Conservation (phyloP, 805 yeast species). For the Saccharomycopsis lassenensis region DNA sequence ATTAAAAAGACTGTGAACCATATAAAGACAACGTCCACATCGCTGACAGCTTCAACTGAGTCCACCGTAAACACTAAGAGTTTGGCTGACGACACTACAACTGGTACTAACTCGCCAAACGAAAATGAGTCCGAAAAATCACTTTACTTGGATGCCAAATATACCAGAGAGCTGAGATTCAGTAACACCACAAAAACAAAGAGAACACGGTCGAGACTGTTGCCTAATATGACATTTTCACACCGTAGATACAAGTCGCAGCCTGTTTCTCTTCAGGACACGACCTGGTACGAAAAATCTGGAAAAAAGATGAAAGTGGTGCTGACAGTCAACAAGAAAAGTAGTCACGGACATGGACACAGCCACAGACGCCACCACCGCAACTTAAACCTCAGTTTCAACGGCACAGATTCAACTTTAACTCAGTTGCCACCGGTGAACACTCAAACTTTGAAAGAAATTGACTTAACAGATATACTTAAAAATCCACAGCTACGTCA, state of each 20-base stretch:
- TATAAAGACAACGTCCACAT: too few relatives aligned
- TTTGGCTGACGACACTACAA: background rate
- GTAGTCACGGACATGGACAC: constrained; percentile 2
- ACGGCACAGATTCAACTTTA: constrained; percentile 8
- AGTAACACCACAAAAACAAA: background rate
- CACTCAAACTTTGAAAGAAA: constrained; percentile 45
- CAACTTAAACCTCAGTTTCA: constrained; percentile 12
- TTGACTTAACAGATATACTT: constrained; percentile 78
- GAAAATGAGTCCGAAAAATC: background rate
- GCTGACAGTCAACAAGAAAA: background rate
- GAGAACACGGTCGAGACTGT: constrained; percentile 7
- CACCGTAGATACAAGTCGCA: constrained; percentile 16
- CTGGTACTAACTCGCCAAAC: background rate
- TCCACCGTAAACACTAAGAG: constrained; percentile 12
- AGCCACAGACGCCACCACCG: constrained; percentile 5
- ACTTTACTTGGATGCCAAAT: constrained; percentile 9
- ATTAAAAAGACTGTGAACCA: too few relatives aligned
- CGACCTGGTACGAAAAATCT: background rate
- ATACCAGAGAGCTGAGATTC: constrained; percentile 5
- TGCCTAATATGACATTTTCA: constrained; percentile 13
- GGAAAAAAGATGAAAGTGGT: background rate
- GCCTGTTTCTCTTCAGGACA: constrained; percentile 6
- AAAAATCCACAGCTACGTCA: constrained; percentile 89
- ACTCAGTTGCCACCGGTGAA: constrained; percentile 17
- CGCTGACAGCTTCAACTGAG: constrained; percentile 23